phyloP scores from a whole-genome alignment of 139 green algal species.

The Coelastrella sp. region DNA sequence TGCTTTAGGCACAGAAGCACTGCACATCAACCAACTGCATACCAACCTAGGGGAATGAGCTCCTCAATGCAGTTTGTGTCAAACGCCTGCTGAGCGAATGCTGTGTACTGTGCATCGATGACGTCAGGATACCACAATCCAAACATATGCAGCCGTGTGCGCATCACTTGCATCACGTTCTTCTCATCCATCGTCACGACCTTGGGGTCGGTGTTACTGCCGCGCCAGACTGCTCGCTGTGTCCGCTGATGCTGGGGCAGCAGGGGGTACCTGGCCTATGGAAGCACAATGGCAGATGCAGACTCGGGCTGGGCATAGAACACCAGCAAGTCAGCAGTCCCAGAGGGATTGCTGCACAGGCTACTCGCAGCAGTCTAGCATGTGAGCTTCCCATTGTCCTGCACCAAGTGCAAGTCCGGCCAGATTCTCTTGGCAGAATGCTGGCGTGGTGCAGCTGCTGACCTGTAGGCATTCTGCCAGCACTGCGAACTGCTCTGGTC shows the following conservation, averaged over 20 bases:
- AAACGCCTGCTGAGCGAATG: constrained; percentile 41
- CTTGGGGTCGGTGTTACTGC: constrained; percentile 57
- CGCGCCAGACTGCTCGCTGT: constrained; percentile 56
- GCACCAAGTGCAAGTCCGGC: no score
- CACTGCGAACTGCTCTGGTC: constrained; percentile 41
- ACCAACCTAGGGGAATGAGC: constrained; percentile 29
- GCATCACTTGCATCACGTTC: constrained; percentile 47
- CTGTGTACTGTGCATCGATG: constrained; percentile 42
- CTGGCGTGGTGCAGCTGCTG: no score
- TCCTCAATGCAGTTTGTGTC: constrained; percentile 32
- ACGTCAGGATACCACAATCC: constrained; percentile 47
- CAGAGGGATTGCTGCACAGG: background rate
- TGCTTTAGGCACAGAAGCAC: background rate
- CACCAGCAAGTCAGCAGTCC: background rate
- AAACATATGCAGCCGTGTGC: constrained; percentile 53
- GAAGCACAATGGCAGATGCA: background rate
- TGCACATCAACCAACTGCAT: background rate
- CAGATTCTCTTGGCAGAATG: no score
- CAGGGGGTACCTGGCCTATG: constrained; percentile 21
- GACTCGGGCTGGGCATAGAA: background rate
- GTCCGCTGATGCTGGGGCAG: constrained; percentile 11
- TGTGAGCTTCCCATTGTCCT: no score
- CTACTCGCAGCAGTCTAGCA: background rate
- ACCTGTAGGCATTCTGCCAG: constrained; percentile 46
- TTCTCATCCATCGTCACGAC: constrained; percentile 29